Base-by-base conservation (phyloP, 805 yeast species). In the Hyphopichia homilentoma region DNA sequence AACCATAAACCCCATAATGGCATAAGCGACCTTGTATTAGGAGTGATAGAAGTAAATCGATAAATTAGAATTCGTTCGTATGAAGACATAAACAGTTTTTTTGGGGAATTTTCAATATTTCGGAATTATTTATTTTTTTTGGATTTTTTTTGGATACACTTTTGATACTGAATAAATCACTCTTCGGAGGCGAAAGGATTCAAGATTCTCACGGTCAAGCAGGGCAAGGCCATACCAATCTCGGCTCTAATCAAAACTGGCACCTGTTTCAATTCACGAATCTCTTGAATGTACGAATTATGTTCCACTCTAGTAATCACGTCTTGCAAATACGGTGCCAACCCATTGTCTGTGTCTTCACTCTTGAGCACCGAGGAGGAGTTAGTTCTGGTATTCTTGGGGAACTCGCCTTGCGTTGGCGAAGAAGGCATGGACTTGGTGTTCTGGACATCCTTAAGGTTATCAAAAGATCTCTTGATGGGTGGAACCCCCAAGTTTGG, bases 141-240 rank as follows among this genome's bases (percentile, higher is more conserved):
- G 11, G 11, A 11, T 20, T 20, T 7, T 8, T 8, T 7, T 8
- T 8, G 7, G 22, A 11, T 20, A 20, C 11, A 20, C 22, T 20
- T 7, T 20, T 7, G 7, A 11, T 20, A 11, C 7, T 20, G 22
- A 20, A 7, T 20, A 20, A 20, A 20, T 11, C 11, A 20, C 11
- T 11, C 22, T 8, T 20, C 22, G 7, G 11, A n/a, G 8, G 62
- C 63, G 54, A 89, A 90, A 20, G 98, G 98, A 50, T 90, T 90
- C 51, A 89, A 67, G 6, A 90, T 84, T 48, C 96, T 75, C 11
- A 93, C 96, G 3, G 96, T 86, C 47, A 90, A 71, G 57, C 97
- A 90, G 12, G 98, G 98, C 33, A 90, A 68, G 2, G 96, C 90
- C 89, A 87, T 87, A 31, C 96, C 97, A 32, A 88, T 77, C 55